Percentiles rank a stretch among this genome's conserved stretches.
Conservation (phyloP, 331 rosid genomes). For the Rosa hybrid region DNA sequence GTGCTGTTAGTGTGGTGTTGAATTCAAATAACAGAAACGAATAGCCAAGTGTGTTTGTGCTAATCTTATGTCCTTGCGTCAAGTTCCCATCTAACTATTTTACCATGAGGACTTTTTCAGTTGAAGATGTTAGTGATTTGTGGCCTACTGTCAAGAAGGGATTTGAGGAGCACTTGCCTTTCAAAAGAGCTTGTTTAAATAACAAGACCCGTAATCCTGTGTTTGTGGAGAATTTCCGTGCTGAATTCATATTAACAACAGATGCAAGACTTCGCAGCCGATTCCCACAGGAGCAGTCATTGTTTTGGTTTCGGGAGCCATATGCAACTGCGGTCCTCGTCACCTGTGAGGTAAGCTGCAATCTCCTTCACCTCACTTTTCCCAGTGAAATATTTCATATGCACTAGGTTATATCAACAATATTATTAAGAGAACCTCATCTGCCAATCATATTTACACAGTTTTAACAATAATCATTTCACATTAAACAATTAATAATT, state of each 20-base stretch:
- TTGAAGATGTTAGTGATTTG: slow-evolving; percentile 96
- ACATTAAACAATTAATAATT: background rate
- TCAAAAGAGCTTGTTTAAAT: slow-evolving; percentile 79
- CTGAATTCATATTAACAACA: slow-evolving; percentile 89
- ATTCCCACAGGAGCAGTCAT: slow-evolving; percentile 84
- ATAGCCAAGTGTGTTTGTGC: background rate
- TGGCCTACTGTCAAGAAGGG: slow-evolving; percentile 91
- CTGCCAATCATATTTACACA: background rate
- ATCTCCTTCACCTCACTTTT: slow-evolving; percentile 15
- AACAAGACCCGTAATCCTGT: slow-evolving; percentile 91
- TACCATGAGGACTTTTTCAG: slow-evolving; percentile 48
- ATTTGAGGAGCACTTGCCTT: slow-evolving; percentile 76
- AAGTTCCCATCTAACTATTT: slow-evolving; percentile 18
- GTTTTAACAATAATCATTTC: background rate
- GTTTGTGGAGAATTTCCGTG: slow-evolving; percentile 63
- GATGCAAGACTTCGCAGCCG: slow-evolving; percentile 95
- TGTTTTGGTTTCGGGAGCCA: slow-evolving; percentile 96
- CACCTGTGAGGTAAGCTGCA: slow-evolving; percentile 78
- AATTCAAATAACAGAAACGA: background rate
- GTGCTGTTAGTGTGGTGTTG: background rate
- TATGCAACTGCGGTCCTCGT: slow-evolving; percentile 85
- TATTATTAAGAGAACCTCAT: background rate
- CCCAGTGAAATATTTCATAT: background rate
- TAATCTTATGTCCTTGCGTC: slow-evolving; percentile 6
- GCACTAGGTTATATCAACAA: background rate